A percentile compares a stretch with the other conserved stretches of the same genome.
phyloP scores from a whole-genome alignment of 2,329 filamentous ascomycete species.

The Zymoseptoria crescenta region DNA sequence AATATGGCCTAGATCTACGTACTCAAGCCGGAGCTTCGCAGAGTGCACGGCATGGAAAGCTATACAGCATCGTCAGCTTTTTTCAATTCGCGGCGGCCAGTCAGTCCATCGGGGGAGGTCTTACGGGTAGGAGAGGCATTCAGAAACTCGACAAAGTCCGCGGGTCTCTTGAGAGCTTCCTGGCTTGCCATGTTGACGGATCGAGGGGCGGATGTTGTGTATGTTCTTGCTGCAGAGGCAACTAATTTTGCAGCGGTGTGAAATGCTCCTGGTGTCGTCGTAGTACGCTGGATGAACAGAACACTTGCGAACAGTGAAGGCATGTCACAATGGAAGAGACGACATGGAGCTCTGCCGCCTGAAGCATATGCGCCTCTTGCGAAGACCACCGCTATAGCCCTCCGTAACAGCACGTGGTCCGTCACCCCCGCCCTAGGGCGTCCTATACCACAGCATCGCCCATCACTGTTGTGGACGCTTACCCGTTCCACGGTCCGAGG shows the following conservation, averaged over 20 bases:
- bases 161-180: constrained; percentile 45
- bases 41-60: constrained; percentile 90
- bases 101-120: constrained; percentile 24
- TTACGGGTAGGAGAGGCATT: constrained; percentile 89
- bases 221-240: background rate
- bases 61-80: constrained; percentile 32
- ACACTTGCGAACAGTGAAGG: background rate
- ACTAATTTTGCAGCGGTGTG: background rate
- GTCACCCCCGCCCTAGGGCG: background rate
- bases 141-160: constrained; percentile 87
- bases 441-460: background rate
- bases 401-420: background rate
- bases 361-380: background rate
- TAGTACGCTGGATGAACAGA: background rate
- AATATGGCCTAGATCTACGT: background rate
- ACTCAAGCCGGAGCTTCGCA: constrained; percentile 63
- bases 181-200: constrained; percentile 28
- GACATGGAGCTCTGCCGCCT: background rate
- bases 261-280: background rate
- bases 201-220: background rate
- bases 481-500: background rate
- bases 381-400: background rate
- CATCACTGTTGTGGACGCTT: background rate
- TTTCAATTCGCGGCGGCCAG: background rate
- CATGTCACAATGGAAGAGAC: background rate